Percentiles rank a stretch among this genome's conserved stretches.
Evolutionary conservation across 139 green algal genomes (phyloP).

Genomic region (Closterium sp.): DNA sequence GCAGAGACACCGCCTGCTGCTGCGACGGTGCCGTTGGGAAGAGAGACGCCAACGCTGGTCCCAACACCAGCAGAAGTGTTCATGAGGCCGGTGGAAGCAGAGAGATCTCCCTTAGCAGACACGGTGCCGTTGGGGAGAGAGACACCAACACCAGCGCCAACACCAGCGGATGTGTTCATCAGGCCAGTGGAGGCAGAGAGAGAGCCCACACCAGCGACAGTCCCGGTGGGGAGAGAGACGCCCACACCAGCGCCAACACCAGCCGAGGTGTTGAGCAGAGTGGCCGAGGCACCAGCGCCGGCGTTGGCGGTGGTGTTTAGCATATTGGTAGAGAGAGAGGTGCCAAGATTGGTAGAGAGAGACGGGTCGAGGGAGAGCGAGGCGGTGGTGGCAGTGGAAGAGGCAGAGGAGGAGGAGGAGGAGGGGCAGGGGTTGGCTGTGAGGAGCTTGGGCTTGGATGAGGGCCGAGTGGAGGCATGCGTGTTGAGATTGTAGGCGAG

Average conservation of each 20-base stretch:
- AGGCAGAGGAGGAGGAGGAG: neutral
- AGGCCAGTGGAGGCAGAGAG: neutral
- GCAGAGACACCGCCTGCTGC: no score
- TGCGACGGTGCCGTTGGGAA: no score
- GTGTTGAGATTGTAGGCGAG: neutral
- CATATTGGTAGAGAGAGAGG: neutral
- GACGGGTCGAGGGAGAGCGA: neutral
- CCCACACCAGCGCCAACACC: neutral
- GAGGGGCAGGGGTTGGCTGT: neutral
- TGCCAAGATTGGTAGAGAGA: neutral
- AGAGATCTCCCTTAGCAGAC: neutral
- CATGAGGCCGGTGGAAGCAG: neutral
- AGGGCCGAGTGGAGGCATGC: neutral
- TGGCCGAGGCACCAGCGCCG: neutral
- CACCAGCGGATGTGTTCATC: neutral
- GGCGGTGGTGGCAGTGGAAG: neutral
- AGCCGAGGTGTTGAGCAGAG: neutral
- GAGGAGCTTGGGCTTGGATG: neutral
- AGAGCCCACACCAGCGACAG: no score
- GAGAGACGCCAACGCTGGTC: no score
- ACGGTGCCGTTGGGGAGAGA: neutral
- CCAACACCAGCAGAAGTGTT: no score
- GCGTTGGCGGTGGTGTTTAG: neutral
- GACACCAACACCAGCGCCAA: neutral
- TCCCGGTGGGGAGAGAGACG: no score